Percentiles rank a stretch among this genome's conserved stretches.
phyloP scores from a whole-genome alignment of 83 land plant genomes.

The Isoetes engelmannii region DNA sequence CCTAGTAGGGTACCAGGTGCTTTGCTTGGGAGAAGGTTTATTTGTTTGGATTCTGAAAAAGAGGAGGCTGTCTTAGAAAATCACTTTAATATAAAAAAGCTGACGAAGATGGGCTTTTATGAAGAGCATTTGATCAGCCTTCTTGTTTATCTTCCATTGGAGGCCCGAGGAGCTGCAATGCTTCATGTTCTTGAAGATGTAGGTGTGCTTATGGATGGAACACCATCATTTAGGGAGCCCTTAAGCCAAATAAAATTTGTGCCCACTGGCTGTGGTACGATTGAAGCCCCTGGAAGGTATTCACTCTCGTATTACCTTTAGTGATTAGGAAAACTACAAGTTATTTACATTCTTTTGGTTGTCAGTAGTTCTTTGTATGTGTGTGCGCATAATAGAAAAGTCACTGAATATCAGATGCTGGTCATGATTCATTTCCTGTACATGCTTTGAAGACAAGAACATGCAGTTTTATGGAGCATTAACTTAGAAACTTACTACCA shows the following conservation, averaged over 20 bases:
- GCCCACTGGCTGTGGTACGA: conserved; percentile 50
- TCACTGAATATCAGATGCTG: too few species aligned
- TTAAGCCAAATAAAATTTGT: conserved; percentile 58
- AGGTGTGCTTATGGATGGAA: conserved; percentile 40
- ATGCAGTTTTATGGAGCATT: too few species aligned
- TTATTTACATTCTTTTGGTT: too few species aligned
- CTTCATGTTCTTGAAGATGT: conserved; percentile 38
- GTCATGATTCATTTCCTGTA: too few species aligned
- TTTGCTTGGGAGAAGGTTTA: conserved; percentile 58
- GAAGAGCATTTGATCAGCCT: conserved; percentile 42
- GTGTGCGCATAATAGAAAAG: too few species aligned
- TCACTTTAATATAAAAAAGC: conserved; percentile 50
- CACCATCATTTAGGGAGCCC: conserved; percentile 29
- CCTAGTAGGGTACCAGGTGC: conserved; percentile 59
- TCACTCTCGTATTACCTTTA: background rate
- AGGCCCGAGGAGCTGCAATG: conserved; percentile 39
- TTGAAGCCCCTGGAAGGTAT: conserved; percentile 70
- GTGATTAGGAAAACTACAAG: too few species aligned
- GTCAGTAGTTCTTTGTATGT: too few species aligned
- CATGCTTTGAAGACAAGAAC: too few species aligned
- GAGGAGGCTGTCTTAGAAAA: conserved; percentile 52
- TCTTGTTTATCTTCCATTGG: conserved; percentile 42
- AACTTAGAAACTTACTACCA: too few species aligned
- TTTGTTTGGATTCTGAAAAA: conserved; percentile 59
- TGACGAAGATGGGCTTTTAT: conserved; percentile 54